A percentile compares a stretch with the other conserved stretches of the same genome.
These are phyloP conservation scores for Cystobasidium ongulense DNA, from an alignment of 768 basidiomycete genomes.

Conservation along the genomic window DNA sequence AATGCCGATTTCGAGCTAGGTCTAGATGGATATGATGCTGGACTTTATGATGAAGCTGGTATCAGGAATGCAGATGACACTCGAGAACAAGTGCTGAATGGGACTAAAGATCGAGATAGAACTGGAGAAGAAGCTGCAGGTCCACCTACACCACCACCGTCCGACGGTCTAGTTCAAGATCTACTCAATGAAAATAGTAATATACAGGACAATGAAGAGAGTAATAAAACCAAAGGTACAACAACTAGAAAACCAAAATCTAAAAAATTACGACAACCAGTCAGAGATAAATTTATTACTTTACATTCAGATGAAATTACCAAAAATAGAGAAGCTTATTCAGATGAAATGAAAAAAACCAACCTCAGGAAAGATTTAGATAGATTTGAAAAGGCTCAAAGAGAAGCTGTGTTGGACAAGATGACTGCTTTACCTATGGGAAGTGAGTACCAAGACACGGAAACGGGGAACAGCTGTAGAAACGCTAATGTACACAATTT, in stretches of 20 bases:
- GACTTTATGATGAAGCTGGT: too few relatives aligned
- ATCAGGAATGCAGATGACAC: neutral
- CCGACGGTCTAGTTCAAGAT: neutral
- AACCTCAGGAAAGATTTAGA: neutral
- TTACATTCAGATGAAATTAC: neutral
- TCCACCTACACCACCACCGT: slow-evolving; percentile 6
- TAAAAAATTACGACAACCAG: neutral
- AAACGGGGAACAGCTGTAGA: too few relatives aligned
- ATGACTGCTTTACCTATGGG: neutral
- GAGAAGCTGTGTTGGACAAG: neutral
- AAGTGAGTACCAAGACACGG: neutral
- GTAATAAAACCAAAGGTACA: neutral
- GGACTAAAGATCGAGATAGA: neutral
- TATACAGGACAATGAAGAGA: neutral
- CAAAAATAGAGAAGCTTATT: slow-evolving; percentile 1
- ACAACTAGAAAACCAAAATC: neutral
- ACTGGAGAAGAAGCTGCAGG: neutral
- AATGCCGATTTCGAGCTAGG: neutral
- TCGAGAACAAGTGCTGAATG: neutral
- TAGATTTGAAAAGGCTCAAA: neutral
- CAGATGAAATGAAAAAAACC: slow-evolving; percentile 13
- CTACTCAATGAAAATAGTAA: neutral
- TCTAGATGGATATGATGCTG: neutral
- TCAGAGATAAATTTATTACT: slow-evolving; percentile 11
- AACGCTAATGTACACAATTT: neutral